Evolutionary conservation across 148 eudicot genomes (phyloP), one percentile per base, ranked within the genome.

Genomic region (Pharnaceum exiguum): DNA sequence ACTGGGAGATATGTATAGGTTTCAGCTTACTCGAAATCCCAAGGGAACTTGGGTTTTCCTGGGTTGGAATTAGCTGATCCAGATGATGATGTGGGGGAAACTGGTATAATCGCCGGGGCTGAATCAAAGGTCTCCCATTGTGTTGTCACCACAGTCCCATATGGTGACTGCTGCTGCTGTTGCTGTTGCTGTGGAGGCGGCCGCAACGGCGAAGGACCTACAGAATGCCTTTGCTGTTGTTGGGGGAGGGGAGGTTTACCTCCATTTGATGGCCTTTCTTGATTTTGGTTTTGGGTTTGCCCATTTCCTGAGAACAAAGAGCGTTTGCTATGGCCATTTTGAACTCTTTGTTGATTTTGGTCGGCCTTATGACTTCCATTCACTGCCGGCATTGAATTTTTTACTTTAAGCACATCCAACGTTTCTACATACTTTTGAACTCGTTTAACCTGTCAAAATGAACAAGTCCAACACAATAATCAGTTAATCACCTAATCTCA

Each of bases 101-200:
- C 58, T 0, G 75, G 72, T 22, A 59, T 32, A 33, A 75, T 63
- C 8, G 79, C 66, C 0, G 96, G 81, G 0, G 59, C 55, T 1
- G 82, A 64, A 59, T 94, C 99, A 46, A 93, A 93, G 1, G 86
- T 88, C 68, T 93, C 99, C 96, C 99, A 93, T 45, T 89, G 84
- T 28, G 96, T 93, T 21, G 99, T 94, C 30, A 94, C 95, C 22
- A 94, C 95, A 8, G 82, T 55, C 27, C 75, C 83, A 6, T 89
- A 74, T 21, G 71, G 28, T 5, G 95, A 83, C 64, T 60, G 65
- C 55, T 78, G 63, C 2, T 84, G 51, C 8, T 67, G 68, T 35
- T 68, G 80, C 33, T 69, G 71, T 6, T 42, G 27, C 35, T 66
- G 62, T 27, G 62, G 49, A 46, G 46, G 65, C 12, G 68, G 55